These are phyloP conservation scores for Phycomyces nitens DNA, from an alignment of 192 early-diverging fungal species.

Conservation along the genomic window DNA sequence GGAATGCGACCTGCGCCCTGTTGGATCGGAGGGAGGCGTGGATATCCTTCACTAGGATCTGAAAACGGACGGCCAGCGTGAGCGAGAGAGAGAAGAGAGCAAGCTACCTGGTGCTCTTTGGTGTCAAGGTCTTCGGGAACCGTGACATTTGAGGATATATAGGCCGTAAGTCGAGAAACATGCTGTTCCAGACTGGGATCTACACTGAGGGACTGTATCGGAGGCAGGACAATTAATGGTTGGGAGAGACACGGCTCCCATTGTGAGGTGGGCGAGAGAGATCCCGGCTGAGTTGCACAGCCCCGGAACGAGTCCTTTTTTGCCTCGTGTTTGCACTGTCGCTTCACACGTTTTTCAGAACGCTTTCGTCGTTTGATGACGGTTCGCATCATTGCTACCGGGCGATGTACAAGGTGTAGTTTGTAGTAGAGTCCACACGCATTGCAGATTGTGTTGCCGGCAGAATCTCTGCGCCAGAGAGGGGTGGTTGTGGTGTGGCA, in stretches of 20 bases:
- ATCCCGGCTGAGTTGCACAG: too few relatives aligned
- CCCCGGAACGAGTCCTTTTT: too few relatives aligned
- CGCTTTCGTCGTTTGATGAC: constrained; percentile 76
- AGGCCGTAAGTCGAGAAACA: not conserved
- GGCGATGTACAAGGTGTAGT: constrained; percentile 77
- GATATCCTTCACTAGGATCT: not conserved
- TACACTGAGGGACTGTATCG: not conserved
- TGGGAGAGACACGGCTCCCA: too few relatives aligned
- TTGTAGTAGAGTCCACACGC: constrained; percentile 89
- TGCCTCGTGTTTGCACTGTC: too few relatives aligned
- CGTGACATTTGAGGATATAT: not conserved
- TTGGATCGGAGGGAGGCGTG: not conserved
- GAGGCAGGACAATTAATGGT: not conserved
- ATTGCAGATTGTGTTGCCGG: constrained; percentile 77
- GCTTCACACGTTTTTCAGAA: not conserved
- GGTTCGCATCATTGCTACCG: constrained; percentile 71
- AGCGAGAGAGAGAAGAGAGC: not conserved
- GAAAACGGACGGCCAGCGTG: not conserved
- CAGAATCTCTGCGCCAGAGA: constrained; percentile 73
- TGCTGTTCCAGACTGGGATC: not conserved
- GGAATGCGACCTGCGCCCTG: not conserved
- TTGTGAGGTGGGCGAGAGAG: too few relatives aligned
- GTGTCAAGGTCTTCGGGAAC: not conserved
- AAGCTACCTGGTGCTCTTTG: not conserved
- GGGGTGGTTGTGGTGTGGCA: constrained; percentile 82